Base-by-base conservation (phyloP, 2,329 filamentous ascomycete species). In the Aspergillus melleus region DNA sequence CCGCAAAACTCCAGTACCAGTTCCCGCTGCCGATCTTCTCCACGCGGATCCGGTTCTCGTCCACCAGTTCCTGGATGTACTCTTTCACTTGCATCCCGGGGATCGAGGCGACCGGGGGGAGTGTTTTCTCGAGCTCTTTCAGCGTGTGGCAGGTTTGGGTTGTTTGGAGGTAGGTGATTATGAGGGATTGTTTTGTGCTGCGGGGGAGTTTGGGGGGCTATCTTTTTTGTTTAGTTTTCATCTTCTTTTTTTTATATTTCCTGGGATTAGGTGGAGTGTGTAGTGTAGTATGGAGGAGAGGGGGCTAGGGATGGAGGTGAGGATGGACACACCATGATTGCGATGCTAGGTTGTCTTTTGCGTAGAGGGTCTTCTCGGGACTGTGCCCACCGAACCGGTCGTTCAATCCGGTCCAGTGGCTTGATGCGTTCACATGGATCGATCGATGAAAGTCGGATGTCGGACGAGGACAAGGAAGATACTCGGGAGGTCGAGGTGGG, bases 21-120 rank as follows among this genome's bases (percentile, higher is more conserved):
- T 90, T 90, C 29, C 86, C 87, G 63, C 81, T 87, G 49, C 87
- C 88, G 66, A 90, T 90, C 73, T 89, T 90, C 76, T 90, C 87
- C 29, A 88, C 83, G 19, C 82, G 81, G 61, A 90, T 83, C 66
- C 83, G 81, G 66, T 79, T 80, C 58, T 90, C 88, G 67, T 89
- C 86, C 9, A 79, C 77, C 20, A 90, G 80, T 4, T 81, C 78
- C 70, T 88, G 86, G 19, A 90, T 76, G 68, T 86, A 88, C 67
- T 90, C 88, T 73, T 88, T 88, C 50, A 88, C 85, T 69, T 87
- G 85, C 81, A 89, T 88, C 63, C 81, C 79, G 66, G 85, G 87
- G 76, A 90, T 86, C 10, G 84, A 85, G 6, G 84, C 85, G 50
- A 88, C 81, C 1, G 81, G 77, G 2, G 86, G 86, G 26, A 90